These are phyloP conservation scores for Marasmius tenuissimus DNA, from an alignment of 1,284 basidiomycete species.

Conservation along the genomic window DNA sequence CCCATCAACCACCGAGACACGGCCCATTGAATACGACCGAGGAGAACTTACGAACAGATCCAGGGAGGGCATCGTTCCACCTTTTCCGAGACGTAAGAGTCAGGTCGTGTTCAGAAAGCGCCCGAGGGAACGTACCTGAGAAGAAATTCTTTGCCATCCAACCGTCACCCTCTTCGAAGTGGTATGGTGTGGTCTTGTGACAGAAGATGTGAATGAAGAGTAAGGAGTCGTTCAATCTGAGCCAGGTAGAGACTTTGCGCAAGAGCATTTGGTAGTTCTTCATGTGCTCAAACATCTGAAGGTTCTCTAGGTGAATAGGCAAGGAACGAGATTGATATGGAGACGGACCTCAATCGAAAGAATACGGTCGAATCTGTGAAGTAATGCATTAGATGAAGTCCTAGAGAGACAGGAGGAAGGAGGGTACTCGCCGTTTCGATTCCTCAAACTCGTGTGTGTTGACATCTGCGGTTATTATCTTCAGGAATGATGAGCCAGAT, in stretches of 20 bases:
- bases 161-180: constrained; percentile 72
- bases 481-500: background rate
- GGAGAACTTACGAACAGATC: constrained; percentile 56
- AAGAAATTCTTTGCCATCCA: constrained; percentile 85
- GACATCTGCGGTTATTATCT: constrained; percentile 76
- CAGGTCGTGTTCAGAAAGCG: background rate
- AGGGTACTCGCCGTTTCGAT: constrained; percentile 41
- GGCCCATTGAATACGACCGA: too few species aligned
- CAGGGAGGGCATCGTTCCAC: constrained; percentile 67
- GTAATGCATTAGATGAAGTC: background rate
- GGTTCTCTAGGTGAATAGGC: background rate
- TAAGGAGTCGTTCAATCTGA: constrained; percentile 52
- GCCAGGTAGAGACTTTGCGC: constrained; percentile 69
- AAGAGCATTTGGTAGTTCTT: constrained; percentile 74
- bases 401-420: background rate
- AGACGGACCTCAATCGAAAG: constrained; percentile 63
- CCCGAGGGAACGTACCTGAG: constrained; percentile 45
- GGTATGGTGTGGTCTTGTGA: constrained; percentile 67
- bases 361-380: constrained; percentile 68
- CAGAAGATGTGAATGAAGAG: constrained; percentile 82
- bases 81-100: constrained; percentile 26
- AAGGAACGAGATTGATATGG: background rate
- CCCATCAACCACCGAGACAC: background rate
- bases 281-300: constrained; percentile 82
- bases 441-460: constrained; percentile 63